Evolutionary conservation across 1,139 yeast species (phyloP).

Genomic region (Suhomyces bokatorum): DNA sequence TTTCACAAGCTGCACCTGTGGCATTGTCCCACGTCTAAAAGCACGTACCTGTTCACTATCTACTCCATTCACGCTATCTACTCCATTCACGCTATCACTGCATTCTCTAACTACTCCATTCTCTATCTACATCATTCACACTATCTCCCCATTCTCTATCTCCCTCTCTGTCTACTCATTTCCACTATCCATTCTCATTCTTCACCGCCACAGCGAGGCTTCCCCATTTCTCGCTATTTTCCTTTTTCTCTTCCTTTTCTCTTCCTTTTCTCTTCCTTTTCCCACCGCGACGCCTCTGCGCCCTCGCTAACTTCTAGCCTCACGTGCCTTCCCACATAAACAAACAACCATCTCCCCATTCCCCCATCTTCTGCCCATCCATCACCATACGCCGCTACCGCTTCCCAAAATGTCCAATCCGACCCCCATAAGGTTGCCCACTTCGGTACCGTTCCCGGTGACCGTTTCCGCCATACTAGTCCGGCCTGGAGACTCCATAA

Average conservation of each 20-base stretch:
- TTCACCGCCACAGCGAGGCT: neutral
- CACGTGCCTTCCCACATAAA: slow-evolving; percentile 5
- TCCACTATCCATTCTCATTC: too few relatives aligned
- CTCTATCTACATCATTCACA: too few relatives aligned
- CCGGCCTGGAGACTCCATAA: slow-evolving; percentile 45
- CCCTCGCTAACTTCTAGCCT: neutral
- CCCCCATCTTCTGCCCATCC: neutral
- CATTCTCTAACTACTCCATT: too few relatives aligned
- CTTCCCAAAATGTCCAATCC: slow-evolving; percentile 28
- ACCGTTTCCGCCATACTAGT: slow-evolving; percentile 56
- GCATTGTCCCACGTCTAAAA: too few relatives aligned
- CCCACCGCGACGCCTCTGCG: neutral
- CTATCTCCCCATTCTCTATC: too few relatives aligned
- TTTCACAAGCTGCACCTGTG: too few relatives aligned
- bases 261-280: neutral
- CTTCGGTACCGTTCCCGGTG: slow-evolving; percentile 67
- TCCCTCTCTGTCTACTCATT: too few relatives aligned
- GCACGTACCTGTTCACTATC: too few relatives aligned
- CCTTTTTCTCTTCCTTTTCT: neutral
- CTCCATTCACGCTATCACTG: too few relatives aligned
- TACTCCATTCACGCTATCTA: too few relatives aligned
- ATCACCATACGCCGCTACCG: neutral
- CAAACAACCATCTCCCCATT: slow-evolving; percentile 5
- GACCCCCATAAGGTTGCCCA: slow-evolving; percentile 48
- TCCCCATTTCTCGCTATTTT: neutral